Conservation (phyloP, 2,329 filamentous ascomycete genomes). For the Sarocladium brachiariae region DNA sequence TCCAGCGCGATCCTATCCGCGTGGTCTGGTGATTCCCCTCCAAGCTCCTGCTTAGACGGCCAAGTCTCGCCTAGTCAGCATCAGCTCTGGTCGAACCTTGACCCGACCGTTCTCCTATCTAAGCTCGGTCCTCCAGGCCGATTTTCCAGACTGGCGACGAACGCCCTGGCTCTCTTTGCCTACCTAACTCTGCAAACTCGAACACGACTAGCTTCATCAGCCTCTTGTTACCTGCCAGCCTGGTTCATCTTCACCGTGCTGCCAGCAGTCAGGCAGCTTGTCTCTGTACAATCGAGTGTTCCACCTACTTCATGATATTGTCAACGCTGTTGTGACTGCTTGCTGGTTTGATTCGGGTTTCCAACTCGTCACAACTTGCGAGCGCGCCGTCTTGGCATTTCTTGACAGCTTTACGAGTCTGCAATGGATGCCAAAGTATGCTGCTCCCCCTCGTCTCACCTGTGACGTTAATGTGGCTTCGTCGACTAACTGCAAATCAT, state of each 20-base stretch:
- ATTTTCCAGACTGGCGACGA: conserved; percentile 2
- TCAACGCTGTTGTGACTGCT: conserved; percentile 2
- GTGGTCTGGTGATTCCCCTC: background rate
- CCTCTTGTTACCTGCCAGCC: background rate
- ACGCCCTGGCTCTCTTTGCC: background rate
- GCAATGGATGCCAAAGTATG: conserved; percentile 5
- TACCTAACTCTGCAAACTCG: background rate
- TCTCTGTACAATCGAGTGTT: conserved; percentile 2
- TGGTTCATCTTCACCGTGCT: background rate
- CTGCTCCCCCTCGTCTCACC: background rate
- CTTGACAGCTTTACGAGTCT: background rate
- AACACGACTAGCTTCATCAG: background rate
- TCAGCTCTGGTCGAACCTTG: conserved; percentile 5
- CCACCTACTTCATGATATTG: conserved; percentile 5
- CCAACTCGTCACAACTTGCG: background rate
- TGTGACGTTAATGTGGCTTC: background rate
- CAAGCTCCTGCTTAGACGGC: background rate
- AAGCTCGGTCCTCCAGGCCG: conserved; percentile 4
- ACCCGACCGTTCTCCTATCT: background rate
- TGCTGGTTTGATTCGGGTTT: background rate
- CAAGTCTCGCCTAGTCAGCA: background rate
- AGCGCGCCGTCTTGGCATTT: background rate
- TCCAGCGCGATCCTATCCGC: background rate
- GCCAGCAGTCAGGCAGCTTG: background rate
- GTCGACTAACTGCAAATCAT: background rate